phyloP scores from a whole-genome alignment of 1,139 yeast species.

The Debaryomyces fabryi region DNA sequence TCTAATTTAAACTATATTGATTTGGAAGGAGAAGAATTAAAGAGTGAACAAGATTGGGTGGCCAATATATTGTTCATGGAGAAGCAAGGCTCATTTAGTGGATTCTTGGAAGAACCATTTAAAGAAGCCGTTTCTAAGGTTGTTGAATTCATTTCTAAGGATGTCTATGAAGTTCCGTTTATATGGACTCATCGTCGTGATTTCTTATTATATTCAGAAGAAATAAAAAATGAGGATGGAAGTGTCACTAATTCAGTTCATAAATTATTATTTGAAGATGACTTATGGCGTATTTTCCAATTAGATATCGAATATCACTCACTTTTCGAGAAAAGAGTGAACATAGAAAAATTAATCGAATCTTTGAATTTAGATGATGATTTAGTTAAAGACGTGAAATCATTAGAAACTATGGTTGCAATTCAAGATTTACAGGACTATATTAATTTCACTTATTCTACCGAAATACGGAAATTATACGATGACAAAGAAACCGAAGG shows the following conservation, averaged over 20 bases:
- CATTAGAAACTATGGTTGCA: slow-evolving; percentile 72
- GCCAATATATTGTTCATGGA: slow-evolving; percentile 58
- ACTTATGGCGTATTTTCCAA: slow-evolving; percentile 87
- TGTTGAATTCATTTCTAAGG: slow-evolving; percentile 76
- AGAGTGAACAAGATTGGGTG: slow-evolving; percentile 79
- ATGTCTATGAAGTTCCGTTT: slow-evolving; percentile 90
- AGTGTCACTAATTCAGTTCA: slow-evolving; percentile 44
- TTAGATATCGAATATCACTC: slow-evolving; percentile 91
- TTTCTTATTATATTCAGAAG: slow-evolving; percentile 67
- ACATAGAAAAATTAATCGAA: slow-evolving; percentile 60
- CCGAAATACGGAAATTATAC: slow-evolving; percentile 58
- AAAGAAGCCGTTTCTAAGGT: slow-evolving; percentile 73
- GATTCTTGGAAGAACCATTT: slow-evolving; percentile 60
- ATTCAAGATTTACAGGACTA: slow-evolving; percentile 88
- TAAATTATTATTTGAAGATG: slow-evolving; percentile 73
- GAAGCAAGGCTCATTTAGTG: slow-evolving; percentile 39
- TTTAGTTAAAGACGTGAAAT: slow-evolving; percentile 54
- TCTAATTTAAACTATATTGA: slow-evolving; percentile 64
- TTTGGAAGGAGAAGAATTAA: slow-evolving; percentile 68
- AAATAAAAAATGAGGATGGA: slow-evolving; percentile 51
- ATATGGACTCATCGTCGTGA: slow-evolving; percentile 96
- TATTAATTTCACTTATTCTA: slow-evolving; percentile 76
- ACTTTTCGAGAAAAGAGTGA: slow-evolving; percentile 71
- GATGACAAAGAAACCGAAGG: slow-evolving; percentile 23
- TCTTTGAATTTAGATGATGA: slow-evolving; percentile 61